phyloP scores from a whole-genome alignment of 2,329 filamentous ascomycete genomes.

The Aspergillus arachidicola region DNA sequence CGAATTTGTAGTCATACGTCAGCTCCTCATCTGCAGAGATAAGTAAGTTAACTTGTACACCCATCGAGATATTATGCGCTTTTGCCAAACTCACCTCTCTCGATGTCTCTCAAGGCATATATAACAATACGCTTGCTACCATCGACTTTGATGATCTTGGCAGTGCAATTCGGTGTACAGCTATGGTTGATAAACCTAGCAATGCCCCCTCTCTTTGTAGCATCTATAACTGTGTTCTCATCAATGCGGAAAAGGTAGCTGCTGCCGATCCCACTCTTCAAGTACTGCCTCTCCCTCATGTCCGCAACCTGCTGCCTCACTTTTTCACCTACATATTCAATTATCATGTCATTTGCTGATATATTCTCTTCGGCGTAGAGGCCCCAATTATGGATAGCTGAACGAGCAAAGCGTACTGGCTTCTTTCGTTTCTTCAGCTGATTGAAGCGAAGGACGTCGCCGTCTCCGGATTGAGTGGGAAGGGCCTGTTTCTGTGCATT shows the following conservation, averaged over 20 bases:
- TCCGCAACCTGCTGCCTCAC: conserved; percentile 97
- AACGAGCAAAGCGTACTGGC: conserved; percentile 95
- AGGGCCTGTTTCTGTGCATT: conserved; percentile 86
- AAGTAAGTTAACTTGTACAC: conserved; percentile 7
- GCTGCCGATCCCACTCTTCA: conserved; percentile 95
- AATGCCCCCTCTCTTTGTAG: conserved; percentile 97
- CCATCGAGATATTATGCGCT: conserved; percentile 1
- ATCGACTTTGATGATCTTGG: conserved; percentile 98
- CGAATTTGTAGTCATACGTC: conserved; percentile 99
- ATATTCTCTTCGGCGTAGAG: conserved; percentile 98
- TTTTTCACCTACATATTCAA: conserved; percentile 98
- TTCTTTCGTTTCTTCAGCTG: conserved; percentile 99
- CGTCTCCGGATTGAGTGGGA: conserved; percentile 71
- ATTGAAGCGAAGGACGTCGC: conserved; percentile 94
- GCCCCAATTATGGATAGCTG: conserved; percentile 98
- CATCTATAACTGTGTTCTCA: conserved; percentile 95
- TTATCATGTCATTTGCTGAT: conserved; percentile 97
- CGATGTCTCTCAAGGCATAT: conserved; percentile 93
- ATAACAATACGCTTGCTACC: conserved; percentile 98
- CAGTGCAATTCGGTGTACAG: conserved; percentile 97
- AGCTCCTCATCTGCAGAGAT: conserved; percentile 81
- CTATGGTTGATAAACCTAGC: conserved; percentile 98
- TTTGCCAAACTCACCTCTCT: conserved; percentile 72
- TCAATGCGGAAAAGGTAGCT: conserved; percentile 98
- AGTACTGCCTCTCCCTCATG: conserved; percentile 85